Evolutionary conservation across 495 filamentous ascomycete genomes (phyloP).

Genomic region (Xylaria castorea): DNA sequence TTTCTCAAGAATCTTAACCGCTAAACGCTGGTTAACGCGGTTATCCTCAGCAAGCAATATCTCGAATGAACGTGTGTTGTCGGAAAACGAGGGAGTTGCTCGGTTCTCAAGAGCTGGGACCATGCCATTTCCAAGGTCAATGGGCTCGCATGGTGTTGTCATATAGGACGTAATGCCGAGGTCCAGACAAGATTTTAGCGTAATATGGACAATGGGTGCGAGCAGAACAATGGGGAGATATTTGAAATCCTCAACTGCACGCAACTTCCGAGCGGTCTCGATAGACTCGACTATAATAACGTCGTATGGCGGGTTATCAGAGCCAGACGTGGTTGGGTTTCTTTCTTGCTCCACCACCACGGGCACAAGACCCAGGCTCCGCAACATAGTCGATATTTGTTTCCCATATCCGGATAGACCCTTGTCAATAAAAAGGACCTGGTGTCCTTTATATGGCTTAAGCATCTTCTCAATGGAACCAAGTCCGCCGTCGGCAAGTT

Average conservation of each 20-base stretch:
- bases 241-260: constrained; percentile 92
- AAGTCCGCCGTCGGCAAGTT: constrained; percentile 83
- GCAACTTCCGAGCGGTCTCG: constrained; percentile 81
- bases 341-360: constrained; percentile 78
- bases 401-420: constrained; percentile 78
- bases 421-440: constrained; percentile 96
- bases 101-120: constrained; percentile 96
- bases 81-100: constrained; percentile 87
- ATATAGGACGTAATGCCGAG: constrained; percentile 98
- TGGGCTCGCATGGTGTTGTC: constrained; percentile 94
- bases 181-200: constrained; percentile 92
- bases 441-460: constrained; percentile 87
- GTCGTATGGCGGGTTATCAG: constrained; percentile 74
- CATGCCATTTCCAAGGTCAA: constrained; percentile 97
- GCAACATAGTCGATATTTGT: constrained; percentile 81
- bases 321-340: constrained; percentile 58
- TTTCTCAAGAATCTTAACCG: constrained; percentile 97
- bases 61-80: constrained; percentile 95
- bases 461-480: constrained; percentile 82
- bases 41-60: constrained; percentile 98
- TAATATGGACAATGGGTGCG: constrained; percentile 89
- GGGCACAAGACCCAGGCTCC: constrained; percentile 78
- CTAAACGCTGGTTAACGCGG: constrained; percentile 93
- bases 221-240: constrained; percentile 96
- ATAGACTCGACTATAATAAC: constrained; percentile 97